Base-by-base conservation (phyloP, 192 early-diverging fungal species). In the Geranomyces michiganensis region DNA sequence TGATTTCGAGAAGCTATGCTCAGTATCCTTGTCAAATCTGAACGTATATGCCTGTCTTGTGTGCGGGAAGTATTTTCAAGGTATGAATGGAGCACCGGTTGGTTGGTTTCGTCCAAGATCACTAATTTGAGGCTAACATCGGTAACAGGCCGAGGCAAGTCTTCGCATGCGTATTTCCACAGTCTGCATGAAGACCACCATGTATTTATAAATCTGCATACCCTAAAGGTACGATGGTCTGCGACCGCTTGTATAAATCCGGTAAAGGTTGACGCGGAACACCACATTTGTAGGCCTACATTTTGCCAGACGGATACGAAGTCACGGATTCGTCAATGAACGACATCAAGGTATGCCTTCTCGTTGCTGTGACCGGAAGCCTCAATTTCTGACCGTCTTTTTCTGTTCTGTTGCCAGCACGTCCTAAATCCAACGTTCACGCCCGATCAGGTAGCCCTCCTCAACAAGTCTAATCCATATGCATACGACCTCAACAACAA, bases 1-100 rank as follows among this genome's bases (percentile, higher is more conserved):
- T 87, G 96, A 99, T 74, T 99, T 99, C 79, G 96, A 99, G 75
- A 94, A 97, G 62, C 87, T 96, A 22, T 99, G 96, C 79, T 95
- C 92, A 1, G 94, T 99, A 0, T 96, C 94, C 29, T 84, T 99
- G 46, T 91, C 91, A 32, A 93, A 94, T 67, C 75, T 91, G 75
- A 99, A 99, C 60, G 92, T 99, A 0, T 99, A 99, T 72, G 92
- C 94, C 0, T 99, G 96, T 77, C 87, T 99, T 8, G 91, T 95
- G 6, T 99, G 96, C 69, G 96, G 95, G 59, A 96, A 93, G 75
- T 99, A 95, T 74, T 96, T 85, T 71, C 94, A 96, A 86, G 93
- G 88, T 92, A 48, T 32, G 17, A 8, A 9, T 7, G 4, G 51
- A 12, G 32, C 19, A 10, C 26, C 21, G 41, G 24, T 76, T 26